Conservation (phyloP, 163 green algal genomes). For the Scenedesmus sp. region DNA sequence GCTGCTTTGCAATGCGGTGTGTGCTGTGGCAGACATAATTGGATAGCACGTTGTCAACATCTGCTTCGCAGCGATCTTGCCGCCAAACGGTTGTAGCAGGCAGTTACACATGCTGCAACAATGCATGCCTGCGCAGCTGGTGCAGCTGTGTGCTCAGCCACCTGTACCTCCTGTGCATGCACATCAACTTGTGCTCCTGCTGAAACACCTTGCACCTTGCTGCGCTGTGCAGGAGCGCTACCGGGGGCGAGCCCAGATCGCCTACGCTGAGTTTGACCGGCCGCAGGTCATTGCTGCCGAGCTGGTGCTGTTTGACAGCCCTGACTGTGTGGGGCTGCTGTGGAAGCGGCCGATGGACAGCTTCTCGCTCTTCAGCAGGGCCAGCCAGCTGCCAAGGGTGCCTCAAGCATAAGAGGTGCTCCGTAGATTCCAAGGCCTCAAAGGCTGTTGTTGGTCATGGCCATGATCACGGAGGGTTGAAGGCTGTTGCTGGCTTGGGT, state of each 20-base stretch:
- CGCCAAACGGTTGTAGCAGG: too few relatives aligned
- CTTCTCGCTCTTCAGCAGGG: conserved; percentile 44
- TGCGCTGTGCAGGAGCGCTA: conserved; percentile 47
- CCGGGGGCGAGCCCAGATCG: conserved; percentile 37
- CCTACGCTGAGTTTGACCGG: conserved; percentile 14
- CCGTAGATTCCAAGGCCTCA: too few relatives aligned
- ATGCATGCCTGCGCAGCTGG: too few relatives aligned
- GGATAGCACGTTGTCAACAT: too few relatives aligned
- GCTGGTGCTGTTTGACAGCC: conserved; percentile 37
- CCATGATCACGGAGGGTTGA: too few relatives aligned
- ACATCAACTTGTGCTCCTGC: neutral
- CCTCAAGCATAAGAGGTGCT: neutral
- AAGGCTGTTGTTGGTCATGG: too few relatives aligned
- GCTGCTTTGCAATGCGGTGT: too few relatives aligned
- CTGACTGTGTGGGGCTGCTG: conserved; percentile 30
- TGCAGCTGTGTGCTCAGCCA: neutral
- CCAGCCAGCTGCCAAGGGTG: neutral
- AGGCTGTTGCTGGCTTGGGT: too few relatives aligned
- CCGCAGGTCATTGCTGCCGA: conserved; percentile 31
- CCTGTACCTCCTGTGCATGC: neutral
- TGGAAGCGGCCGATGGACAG: conserved; percentile 41
- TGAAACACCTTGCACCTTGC: neutral
- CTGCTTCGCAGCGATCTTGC: too few relatives aligned
- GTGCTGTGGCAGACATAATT: too few relatives aligned
- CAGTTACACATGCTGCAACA: too few relatives aligned